phyloP scores from a whole-genome alignment of 2,329 filamentous ascomycete genomes.

The Cladosporium sp. region DNA sequence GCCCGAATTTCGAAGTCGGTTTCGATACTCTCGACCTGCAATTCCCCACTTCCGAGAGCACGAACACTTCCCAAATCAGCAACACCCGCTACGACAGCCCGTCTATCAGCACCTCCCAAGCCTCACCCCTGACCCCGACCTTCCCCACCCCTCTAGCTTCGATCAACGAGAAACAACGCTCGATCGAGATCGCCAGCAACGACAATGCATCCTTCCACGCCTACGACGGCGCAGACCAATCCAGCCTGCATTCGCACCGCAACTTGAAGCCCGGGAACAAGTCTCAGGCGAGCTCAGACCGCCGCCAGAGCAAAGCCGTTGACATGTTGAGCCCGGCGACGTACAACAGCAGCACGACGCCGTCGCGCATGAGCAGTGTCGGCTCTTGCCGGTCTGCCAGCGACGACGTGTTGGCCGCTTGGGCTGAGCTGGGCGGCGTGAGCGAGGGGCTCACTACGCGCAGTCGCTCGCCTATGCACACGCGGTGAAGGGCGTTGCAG shows the following conservation, averaged over 20 bases:
- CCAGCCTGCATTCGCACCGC: conserved; percentile 6
- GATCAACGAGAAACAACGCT: conserved; percentile 6
- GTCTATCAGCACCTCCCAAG: conserved; percentile 20
- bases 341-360: not conserved
- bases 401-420: conserved; percentile 43
- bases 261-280: not conserved
- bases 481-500: not conserved
- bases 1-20: conserved; percentile 13
- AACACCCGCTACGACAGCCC: conserved; percentile 11
- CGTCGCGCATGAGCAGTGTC: conserved; percentile 16
- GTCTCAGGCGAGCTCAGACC: not conserved
- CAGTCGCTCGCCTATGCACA: conserved; percentile 1
- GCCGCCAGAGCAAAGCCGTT: not conserved
- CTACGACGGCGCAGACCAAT: conserved; percentile 5
- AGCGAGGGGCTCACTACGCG: conserved; percentile 3
- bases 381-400: conserved; percentile 34
- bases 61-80: conserved; percentile 6
- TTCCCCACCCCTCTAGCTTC: conserved; percentile 11
- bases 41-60: conserved; percentile 7
- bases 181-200: conserved; percentile 8
- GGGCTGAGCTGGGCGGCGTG: conserved; percentile 39
- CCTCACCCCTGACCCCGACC: conserved; percentile 18
- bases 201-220: not conserved
- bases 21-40: conserved; percentile 1
- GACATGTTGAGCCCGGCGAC: not conserved